A percentile compares a stretch with the other conserved stretches of the same genome.
Conservation (phyloP, 805 yeast genomes). For the Lipomyces spencermartinsiae region DNA sequence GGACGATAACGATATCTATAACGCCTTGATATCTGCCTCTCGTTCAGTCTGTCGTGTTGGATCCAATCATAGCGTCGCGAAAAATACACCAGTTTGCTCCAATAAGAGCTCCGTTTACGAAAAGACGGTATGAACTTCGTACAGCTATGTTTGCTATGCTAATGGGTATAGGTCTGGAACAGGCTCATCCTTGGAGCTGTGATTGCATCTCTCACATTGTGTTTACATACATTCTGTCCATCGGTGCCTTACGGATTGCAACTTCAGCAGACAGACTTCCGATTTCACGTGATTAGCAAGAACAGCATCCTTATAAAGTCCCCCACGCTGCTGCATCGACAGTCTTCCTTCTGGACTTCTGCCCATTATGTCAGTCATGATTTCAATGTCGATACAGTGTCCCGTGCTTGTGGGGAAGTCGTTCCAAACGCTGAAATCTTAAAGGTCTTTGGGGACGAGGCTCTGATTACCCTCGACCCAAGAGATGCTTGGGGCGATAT, state of each 20-base stretch:
- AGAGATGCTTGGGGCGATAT: constrained; percentile 27
- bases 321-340: neutral
- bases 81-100: neutral
- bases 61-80: neutral
- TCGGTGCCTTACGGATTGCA: neutral
- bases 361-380: neutral
- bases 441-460: constrained; percentile 9
- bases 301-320: constrained; percentile 16
- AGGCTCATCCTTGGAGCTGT: constrained; percentile 1
- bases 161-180: neutral
- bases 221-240: neutral
- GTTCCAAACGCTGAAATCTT: neutral
- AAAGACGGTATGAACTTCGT: neutral
- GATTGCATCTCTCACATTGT: neutral
- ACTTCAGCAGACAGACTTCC: constrained; percentile 5
- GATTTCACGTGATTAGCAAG: neutral
- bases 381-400: constrained; percentile 15
- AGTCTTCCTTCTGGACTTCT: neutral
- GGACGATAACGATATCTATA: neutral
- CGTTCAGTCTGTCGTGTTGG: neutral
- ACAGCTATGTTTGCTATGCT: neutral
- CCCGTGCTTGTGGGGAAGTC: neutral
- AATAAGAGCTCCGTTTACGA: neutral
- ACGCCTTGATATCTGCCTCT: neutral
- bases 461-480: constrained; percentile 11